Conservation (phyloP, 1,284 basidiomycete species). For the Cystobasidium slooffiae region DNA sequence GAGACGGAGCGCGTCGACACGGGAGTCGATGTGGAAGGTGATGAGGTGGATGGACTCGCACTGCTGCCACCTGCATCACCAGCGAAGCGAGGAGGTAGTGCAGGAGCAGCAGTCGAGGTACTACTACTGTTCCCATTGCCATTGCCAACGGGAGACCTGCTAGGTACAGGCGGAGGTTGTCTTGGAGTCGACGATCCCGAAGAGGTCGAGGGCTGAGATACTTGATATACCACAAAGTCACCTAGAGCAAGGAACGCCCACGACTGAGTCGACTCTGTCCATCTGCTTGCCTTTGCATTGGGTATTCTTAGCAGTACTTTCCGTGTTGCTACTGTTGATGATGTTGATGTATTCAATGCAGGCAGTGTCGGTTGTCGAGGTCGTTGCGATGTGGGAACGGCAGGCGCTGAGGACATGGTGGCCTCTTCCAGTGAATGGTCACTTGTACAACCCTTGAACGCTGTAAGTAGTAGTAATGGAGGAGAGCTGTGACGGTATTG, state of each 20-base stretch:
- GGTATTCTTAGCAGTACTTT: conserved; percentile 38
- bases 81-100: background rate
- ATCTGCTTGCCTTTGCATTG: conserved; percentile 40
- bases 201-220: conserved; percentile 18
- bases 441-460: too few species aligned
- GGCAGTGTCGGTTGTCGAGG: background rate
- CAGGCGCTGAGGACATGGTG: too few species aligned
- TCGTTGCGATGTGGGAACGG: background rate
- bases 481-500: too few species aligned
- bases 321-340: conserved; percentile 2
- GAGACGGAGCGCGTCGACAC: too few species aligned
- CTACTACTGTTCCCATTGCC: background rate
- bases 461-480: too few species aligned
- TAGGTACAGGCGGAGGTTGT: background rate
- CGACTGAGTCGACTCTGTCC: background rate
- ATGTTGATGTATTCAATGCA: background rate
- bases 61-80: background rate
- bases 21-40: background rate
- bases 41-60: background rate
- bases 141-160: background rate
- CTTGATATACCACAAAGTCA: conserved; percentile 38
- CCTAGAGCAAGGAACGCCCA: conserved; percentile 38
- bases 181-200: conserved; percentile 12
- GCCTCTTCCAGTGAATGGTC: too few species aligned
- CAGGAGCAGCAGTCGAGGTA: background rate